Percentiles rank a stretch among this genome's conserved stretches.
phyloP scores from a whole-genome alignment of 1,284 basidiomycete species.

The Mycena sp. region DNA sequence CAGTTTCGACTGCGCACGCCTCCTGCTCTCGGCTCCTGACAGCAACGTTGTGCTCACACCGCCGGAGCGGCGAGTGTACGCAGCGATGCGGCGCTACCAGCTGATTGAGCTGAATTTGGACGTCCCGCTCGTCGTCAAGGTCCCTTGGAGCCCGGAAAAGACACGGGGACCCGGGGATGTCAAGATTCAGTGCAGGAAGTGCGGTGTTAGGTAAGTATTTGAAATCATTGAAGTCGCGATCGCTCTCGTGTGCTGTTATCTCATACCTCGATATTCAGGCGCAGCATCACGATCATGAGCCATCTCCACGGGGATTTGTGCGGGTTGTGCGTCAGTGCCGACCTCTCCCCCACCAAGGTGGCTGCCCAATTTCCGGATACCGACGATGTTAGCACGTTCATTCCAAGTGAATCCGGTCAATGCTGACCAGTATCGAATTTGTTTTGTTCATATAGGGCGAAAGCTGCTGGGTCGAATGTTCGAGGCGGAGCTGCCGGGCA shows the following conservation, averaged over 20 bases:
- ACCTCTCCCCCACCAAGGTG: too few relatives aligned
- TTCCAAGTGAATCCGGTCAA: background rate
- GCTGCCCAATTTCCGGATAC: slow-evolving; percentile 26
- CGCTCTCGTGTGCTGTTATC: too few relatives aligned
- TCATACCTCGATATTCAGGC: too few relatives aligned
- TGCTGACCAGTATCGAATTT: background rate
- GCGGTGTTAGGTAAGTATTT: slow-evolving; percentile 31
- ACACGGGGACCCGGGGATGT: slow-evolving; percentile 33
- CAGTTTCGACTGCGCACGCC: slow-evolving; percentile 41
- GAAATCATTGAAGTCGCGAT: too few relatives aligned
- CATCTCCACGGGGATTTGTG: background rate
- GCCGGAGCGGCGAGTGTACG: slow-evolving; percentile 37
- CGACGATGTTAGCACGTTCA: too few relatives aligned
- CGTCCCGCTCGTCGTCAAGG: slow-evolving; percentile 32
- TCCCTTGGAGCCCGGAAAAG: slow-evolving; percentile 43
- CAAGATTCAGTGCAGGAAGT: slow-evolving; percentile 32
- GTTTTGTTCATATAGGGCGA: slow-evolving; percentile 19
- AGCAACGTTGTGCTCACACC: slow-evolving; percentile 36
- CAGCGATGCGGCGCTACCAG: slow-evolving; percentile 42
- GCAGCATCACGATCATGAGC: too few relatives aligned
- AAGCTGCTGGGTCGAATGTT: slow-evolving; percentile 40
- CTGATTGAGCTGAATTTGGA: slow-evolving; percentile 43
- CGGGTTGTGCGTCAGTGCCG: too few relatives aligned
- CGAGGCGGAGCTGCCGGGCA: slow-evolving; percentile 31
- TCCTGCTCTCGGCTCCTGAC: slow-evolving; percentile 37